Evolutionary conservation across 23 red algal genomes (phyloP), one percentile per base, ranked within the genome.

Genomic region (Agarophyton chilense): DNA sequence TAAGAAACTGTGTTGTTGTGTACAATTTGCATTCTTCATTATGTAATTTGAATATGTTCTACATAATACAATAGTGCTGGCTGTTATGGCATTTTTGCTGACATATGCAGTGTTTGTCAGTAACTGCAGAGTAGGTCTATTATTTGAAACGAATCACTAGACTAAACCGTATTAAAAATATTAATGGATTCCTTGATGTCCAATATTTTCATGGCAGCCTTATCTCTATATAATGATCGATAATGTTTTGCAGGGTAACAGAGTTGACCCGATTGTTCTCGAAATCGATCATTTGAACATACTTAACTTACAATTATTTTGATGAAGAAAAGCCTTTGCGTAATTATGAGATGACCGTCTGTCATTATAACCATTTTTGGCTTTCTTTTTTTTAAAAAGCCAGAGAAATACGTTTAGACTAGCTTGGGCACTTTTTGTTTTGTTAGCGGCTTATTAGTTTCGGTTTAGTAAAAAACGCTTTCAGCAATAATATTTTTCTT

Each of bases 141-240:
- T n/a, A n/a, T 49, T 18, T 66, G 9, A 38, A 84, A 84, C 4
- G 54, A 43, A 21, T 16, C 14, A 11, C 79, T 54, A 19, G 79
- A 56, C 29, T 84, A 14, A 41, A 65, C 79, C 8, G 53, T 45
- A 42, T 84, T 84, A 38, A 84, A 84, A 4, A 68, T 66, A 42
- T 65, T 24, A 5, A 52, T 18, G 8, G 79, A 22, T 16, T 84
- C 79, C 8, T 42, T 39, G 53, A 84, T 84, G 29, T 51, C 10
- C 28, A 36, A 84, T 16, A 52, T 36, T 10, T 45, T 10, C 5
- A 65, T 64, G 18, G 56, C 53, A 11, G 52, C 79, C 65, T 62
- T 7, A 25, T 31, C 29, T 17, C 81, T 24, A 31, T 25, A 11
- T 34, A 22, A 44, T 68, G 57, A 9, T 79, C 51, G 7, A 17